Evolutionary conservation across 2,329 filamentous ascomycete genomes (phyloP), one percentile per base, ranked within the genome.

Genomic region (Scedosporium dehoogii): DNA sequence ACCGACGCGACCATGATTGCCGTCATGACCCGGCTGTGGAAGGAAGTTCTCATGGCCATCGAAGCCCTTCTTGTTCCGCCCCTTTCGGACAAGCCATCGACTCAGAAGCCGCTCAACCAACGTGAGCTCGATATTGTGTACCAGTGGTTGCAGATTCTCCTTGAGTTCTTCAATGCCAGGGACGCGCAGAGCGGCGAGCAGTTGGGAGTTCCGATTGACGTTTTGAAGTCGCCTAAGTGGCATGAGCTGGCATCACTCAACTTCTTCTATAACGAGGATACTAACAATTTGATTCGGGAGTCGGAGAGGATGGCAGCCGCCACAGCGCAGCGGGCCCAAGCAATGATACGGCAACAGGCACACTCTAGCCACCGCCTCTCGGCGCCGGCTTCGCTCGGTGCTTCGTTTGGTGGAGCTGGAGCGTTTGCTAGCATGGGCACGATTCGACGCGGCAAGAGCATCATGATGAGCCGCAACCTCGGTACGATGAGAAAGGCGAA

Each of bases 11-110:
- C 94, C n/a, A 97, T 99, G 93, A 86, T 92, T 68, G 92, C 94
- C 72, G 94, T 99, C 69, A 99, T 99, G 94, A 96, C 92, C 23
- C 86, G 94, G 55, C 78, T 99, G 5, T 99, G 94, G 94, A 99
- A 99, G 75, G 94, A 99, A 73, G 92, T 96, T 0, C 81, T 99
- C 16, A 87, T 92, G 68, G 96, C 93, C 0, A 89, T 97, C 66
- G 94, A 99, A 75, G 84, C 85, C 44, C 81, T 99, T 18, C 82
- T 99, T 46, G 93, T 99, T 3, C 94, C 94, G 18, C 94, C 94
- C 6, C 79, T 99, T 9, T 97, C 92, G 6, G 94, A 99, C 73
- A 99, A 99, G 72, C 90, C 89, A 4, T 96, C 92, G 1, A 83
- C 85, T 64, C 93, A 99, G 72, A 88, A 86, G 66, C 88, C 91